A percentile compares a stretch with the other conserved stretches of the same genome.
Evolutionary conservation across 768 basidiomycete genomes (phyloP).

Genomic region (Kwoniella sp.): DNA sequence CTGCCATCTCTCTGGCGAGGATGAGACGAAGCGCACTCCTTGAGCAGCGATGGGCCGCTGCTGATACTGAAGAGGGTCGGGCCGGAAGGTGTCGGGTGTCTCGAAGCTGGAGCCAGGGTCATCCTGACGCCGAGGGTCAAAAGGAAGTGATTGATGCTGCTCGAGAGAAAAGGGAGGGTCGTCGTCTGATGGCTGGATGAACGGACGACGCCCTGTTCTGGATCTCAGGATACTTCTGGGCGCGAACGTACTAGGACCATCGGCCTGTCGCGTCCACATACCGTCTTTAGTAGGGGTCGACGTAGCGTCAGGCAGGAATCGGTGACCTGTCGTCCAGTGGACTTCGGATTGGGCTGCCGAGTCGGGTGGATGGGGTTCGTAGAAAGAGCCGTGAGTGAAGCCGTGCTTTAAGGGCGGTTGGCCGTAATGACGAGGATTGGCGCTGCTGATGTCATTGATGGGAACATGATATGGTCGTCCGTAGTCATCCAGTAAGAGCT

Average conservation of each 20-base stretch:
- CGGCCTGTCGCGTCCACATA: neutral
- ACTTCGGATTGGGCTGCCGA: neutral
- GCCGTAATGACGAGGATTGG: neutral
- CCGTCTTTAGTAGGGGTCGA: neutral
- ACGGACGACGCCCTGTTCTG: neutral
- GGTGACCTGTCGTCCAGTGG: neutral
- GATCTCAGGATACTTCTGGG: neutral
- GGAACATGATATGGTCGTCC: no score
- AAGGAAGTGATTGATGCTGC: neutral
- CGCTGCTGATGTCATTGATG: neutral
- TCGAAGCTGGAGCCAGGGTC: no score
- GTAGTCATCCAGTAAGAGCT: no score
- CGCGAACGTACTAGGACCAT: neutral
- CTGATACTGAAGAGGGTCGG: no score
- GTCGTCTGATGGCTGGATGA: neutral
- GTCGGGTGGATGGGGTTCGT: neutral
- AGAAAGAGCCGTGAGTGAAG: no score
- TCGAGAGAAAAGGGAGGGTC: neutral
- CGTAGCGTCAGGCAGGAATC: neutral
- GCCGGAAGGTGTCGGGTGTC: neutral
- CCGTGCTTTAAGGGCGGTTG: neutral
- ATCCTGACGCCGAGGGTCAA: no score
- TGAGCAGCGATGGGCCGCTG: neutral
- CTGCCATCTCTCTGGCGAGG: neutral
- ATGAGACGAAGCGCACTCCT: neutral